Base-by-base conservation (phyloP, 1,139 yeast species). In the Candida gigantensis region DNA sequence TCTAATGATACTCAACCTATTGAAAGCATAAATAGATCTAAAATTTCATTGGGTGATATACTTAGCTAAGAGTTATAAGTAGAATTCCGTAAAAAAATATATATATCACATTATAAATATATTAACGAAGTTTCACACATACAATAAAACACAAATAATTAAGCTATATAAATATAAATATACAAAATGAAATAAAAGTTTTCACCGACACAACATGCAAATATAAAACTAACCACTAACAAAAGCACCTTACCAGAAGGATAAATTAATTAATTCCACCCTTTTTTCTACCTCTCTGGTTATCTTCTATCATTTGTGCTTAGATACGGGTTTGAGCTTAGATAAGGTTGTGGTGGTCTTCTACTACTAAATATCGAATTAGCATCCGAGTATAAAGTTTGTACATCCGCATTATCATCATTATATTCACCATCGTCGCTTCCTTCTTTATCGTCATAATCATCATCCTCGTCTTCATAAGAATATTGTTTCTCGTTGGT, bases 41-140 rank as follows among this genome's bases (percentile, higher is more conserved):
- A 47, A 24, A 55, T 58, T 6, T 51, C 61, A 6, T 43, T 58
- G n/a, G 59, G 57, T 11, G 62, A 56, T 44, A 54, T 58, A 3
- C 43, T 57, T 37, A 49, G 51, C 26, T 55, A 32, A 14, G n/a
- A n/a, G 12, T n/a, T 3, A n/a, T n/a, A 17, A 28, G 19, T 15
- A 26, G 11, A 26, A 14, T 15, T 15, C 3, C 14, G 10, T n/a
- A 7, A 14, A 26, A 12, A 26, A 2, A 25, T 27, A 27, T 6
- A 27, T 27, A 25, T 25, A 14, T n/a, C 17, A 14, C n/a, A 26
- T 24, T 24, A 24, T 11, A 12, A 12, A 12, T 11, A 3, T n/a
- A n/a, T n/a, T n/a, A n/a, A n/a, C n/a, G n/a, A n/a, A n/a, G n/a
- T n/a, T n/a, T n/a, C n/a, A n/a, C 2, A 24, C 3, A 19, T 15